Evolutionary conservation across 2,329 filamentous ascomycete species (phyloP).

Genomic region (Amesomyces nigricolor): DNA sequence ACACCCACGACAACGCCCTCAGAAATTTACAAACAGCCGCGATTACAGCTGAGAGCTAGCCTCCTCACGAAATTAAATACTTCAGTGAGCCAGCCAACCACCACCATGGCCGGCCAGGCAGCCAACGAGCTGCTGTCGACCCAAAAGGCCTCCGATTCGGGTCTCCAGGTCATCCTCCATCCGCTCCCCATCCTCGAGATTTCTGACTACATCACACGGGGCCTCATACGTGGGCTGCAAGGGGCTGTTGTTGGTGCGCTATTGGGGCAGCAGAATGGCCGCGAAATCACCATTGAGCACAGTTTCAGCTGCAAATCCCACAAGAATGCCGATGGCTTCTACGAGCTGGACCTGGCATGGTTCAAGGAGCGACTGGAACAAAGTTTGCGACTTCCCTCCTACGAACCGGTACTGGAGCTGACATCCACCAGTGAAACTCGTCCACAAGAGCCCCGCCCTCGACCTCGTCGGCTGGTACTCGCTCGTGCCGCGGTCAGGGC

Average conservation of each 20-base stretch:
- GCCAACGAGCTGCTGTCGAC: conserved; percentile 58
- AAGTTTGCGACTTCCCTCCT: conserved; percentile 52
- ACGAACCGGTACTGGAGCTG: conserved; percentile 1
- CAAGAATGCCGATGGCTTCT: conserved; percentile 47
- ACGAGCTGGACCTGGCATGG: conserved; percentile 62
- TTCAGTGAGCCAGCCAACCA: background rate
- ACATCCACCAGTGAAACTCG: conserved; percentile 63
- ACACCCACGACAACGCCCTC: background rate
- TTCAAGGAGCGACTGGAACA: conserved; percentile 76
- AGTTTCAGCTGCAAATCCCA: conserved; percentile 74
- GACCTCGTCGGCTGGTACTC: conserved; percentile 93
- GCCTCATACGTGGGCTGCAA: conserved; percentile 68
- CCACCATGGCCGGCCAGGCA: conserved; percentile 42
- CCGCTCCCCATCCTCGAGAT: conserved; percentile 93
- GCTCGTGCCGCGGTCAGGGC: conserved; percentile 65
- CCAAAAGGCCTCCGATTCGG: conserved; percentile 64
- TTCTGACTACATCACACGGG: conserved; percentile 91
- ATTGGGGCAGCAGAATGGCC: conserved; percentile 86
- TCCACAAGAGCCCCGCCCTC: conserved; percentile 77
- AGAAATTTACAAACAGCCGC: too few species aligned
- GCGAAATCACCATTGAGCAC: conserved; percentile 86
- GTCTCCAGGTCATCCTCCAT: conserved; percentile 77
- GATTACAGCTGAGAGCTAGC: too few species aligned
- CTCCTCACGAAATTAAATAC: too few species aligned
- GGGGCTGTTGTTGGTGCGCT: conserved; percentile 80